Conservation (phyloP, 2,329 filamentous ascomycete genomes). For the Geoglossum cookeanum region DNA sequence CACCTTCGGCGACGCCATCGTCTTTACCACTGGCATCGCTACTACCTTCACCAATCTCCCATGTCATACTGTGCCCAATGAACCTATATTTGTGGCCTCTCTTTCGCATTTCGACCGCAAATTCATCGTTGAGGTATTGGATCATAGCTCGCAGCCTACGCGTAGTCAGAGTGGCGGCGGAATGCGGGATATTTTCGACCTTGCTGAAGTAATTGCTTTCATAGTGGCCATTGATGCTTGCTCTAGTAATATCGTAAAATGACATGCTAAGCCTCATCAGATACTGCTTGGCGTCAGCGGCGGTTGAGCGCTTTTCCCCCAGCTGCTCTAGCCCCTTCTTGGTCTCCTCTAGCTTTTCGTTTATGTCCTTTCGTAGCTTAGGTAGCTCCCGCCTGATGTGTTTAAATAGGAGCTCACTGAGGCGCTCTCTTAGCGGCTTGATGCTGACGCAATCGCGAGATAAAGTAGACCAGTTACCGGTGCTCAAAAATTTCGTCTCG, state of each 20-base stretch:
- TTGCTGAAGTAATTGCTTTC: constrained; percentile 10
- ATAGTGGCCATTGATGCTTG: constrained; percentile 18
- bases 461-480: background rate
- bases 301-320: constrained; percentile 9
- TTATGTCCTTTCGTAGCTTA: background rate
- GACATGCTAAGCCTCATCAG: constrained; percentile 14
- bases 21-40: no score
- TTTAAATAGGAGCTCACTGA: constrained; percentile 18
- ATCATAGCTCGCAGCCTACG: background rate
- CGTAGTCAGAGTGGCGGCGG: background rate
- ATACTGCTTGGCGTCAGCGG: constrained; percentile 12
- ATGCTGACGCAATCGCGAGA: background rate
- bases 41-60: no score
- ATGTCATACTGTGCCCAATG: background rate
- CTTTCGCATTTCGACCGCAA: background rate
- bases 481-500: background rate
- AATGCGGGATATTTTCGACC: background rate
- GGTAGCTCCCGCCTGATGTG: constrained; percentile 19
- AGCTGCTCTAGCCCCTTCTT: constrained; percentile 4
- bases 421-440: constrained; percentile 10
- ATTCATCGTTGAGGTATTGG: background rate
- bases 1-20: no score
- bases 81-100: background rate
- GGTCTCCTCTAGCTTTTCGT: constrained; percentile 8
- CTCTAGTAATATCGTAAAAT: constrained; percentile 15